These are phyloP conservation scores for Ophiostoma sp. DNA, from an alignment of 2,329 filamentous ascomycete genomes.

Conservation along the genomic window DNA sequence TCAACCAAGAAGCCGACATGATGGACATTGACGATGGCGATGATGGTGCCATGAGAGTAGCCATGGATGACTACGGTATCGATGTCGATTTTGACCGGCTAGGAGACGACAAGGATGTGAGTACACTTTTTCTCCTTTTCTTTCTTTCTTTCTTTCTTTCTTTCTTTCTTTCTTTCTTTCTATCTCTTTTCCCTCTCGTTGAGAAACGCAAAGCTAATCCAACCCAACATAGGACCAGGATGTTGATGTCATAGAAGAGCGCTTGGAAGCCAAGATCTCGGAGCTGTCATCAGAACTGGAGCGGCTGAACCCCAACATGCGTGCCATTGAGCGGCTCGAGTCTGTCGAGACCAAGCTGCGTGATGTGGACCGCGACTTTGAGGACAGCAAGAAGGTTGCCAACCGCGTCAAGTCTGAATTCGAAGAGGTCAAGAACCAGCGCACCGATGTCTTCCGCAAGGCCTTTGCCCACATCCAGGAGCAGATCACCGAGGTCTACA, in stretches of 20 bases:
- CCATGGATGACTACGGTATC: slow-evolving; percentile 85
- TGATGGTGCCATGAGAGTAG: slow-evolving; percentile 54
- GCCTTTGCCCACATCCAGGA: slow-evolving; percentile 93
- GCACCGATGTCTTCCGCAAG: slow-evolving; percentile 88
- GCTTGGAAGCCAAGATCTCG: slow-evolving; percentile 70
- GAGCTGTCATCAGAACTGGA: slow-evolving; percentile 73
- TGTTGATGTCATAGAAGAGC: slow-evolving; percentile 65
- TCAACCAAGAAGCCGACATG: slow-evolving; percentile 74
- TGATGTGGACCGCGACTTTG: slow-evolving; percentile 81
- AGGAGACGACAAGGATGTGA: slow-evolving; percentile 65
- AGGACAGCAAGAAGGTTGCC: slow-evolving; percentile 70
- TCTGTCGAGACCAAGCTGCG: slow-evolving; percentile 77
- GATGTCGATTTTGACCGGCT: slow-evolving; percentile 78
- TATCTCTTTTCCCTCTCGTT: background rate
- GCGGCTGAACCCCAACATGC: slow-evolving; percentile 95
- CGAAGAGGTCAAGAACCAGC: slow-evolving; percentile 70
- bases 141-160: slow-evolving; percentile 43
- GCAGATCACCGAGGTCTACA: slow-evolving; percentile 90
- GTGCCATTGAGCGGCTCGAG: slow-evolving; percentile 85
- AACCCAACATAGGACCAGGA: slow-evolving; percentile 7
- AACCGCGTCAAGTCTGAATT: slow-evolving; percentile 52
- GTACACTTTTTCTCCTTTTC: too few relatives aligned
- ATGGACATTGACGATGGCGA: slow-evolving; percentile 86
- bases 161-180: background rate
- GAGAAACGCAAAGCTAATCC: too few relatives aligned